Conservation (phyloP, 441 rosid genomes). For the Pelargonium myrrhifolium region DNA sequence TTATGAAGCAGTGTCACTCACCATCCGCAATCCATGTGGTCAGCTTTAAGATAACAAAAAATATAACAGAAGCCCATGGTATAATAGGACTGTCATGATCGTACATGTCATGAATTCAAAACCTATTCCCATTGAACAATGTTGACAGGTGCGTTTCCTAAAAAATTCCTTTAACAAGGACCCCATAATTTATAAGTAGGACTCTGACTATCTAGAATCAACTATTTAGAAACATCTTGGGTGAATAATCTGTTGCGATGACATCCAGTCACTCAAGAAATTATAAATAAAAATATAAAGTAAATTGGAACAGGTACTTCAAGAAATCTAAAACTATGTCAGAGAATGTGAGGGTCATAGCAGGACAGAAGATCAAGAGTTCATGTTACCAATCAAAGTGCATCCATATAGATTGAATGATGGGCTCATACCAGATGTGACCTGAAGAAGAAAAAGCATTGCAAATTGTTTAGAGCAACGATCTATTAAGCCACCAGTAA, state of each 20-base stretch:
- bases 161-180: not conserved
- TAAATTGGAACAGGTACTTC: not conserved
- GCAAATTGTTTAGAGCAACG: conserved; percentile 2
- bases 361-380: conserved; percentile 15
- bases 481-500: not conserved
- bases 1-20: not conserved
- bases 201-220: not conserved
- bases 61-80: not conserved
- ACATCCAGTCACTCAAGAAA: not conserved
- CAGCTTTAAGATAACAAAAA: not conserved
- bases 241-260: not conserved
- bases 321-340: not conserved
- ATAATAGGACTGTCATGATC: not conserved
- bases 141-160: not conserved
- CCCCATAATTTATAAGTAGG: not conserved
- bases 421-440: conserved; percentile 89
- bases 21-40: not conserved
- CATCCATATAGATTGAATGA: conserved; percentile 75
- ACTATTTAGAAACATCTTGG: not conserved
- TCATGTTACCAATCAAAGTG: conserved; percentile 60
- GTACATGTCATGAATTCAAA: not conserved
- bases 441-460: conserved; percentile 31
- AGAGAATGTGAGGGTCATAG: not conserved
- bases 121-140: not conserved
- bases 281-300: not conserved